Conservation (phyloP, 805 yeast species). For the Wickerhamiella galacta region DNA sequence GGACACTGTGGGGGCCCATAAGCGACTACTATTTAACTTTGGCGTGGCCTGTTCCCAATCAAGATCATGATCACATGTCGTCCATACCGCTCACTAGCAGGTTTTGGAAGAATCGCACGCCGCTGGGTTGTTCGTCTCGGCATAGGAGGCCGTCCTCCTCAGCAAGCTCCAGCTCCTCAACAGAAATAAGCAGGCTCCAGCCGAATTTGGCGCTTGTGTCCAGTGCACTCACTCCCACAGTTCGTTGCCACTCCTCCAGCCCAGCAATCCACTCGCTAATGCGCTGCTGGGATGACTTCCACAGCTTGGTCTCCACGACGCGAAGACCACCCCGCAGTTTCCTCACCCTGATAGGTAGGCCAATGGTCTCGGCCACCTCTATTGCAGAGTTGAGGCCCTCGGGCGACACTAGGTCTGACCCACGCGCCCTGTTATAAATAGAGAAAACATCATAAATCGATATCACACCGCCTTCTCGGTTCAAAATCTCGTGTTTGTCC, state of each 20-base stretch:
- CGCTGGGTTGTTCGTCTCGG: slow-evolving; percentile 52
- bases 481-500: slow-evolving; percentile 28
- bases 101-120: slow-evolving; percentile 46
- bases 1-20: too few species aligned
- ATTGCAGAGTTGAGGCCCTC: slow-evolving; percentile 49
- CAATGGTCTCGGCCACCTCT: slow-evolving; percentile 35
- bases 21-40: too few species aligned
- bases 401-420: slow-evolving; percentile 54
- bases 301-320: slow-evolving; percentile 19
- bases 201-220: slow-evolving; percentile 34
- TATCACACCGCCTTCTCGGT: slow-evolving; percentile 39
- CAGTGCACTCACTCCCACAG: slow-evolving; percentile 21
- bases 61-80: too few species aligned
- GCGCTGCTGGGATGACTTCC: slow-evolving; percentile 8
- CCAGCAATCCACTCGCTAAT: slow-evolving; percentile 11
- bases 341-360: slow-evolving; percentile 37
- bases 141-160: slow-evolving; percentile 41
- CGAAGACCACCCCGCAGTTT: slow-evolving; percentile 26
- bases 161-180: slow-evolving; percentile 45
- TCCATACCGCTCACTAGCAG: too few species aligned
- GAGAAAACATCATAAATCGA: slow-evolving; percentile 48
- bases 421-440: slow-evolving; percentile 45
- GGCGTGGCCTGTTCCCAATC: too few species aligned
- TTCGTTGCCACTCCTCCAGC: slow-evolving; percentile 15
- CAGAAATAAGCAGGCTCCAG: slow-evolving; percentile 52